Conservation (phyloP, 257 asterid genomes). For the Leonotis leonurus region DNA sequence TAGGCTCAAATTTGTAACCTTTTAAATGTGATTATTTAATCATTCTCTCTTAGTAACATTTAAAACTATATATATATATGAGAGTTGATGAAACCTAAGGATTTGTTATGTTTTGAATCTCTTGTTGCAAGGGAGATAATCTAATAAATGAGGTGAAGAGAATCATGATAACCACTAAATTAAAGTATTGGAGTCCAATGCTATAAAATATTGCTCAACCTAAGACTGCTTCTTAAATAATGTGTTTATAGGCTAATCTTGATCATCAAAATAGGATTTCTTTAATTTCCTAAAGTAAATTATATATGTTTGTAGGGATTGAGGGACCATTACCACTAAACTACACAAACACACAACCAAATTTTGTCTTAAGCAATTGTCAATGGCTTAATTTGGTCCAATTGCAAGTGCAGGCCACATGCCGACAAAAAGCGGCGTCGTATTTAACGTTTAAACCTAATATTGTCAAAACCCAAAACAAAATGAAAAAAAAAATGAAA, state of each 20-base stretch:
- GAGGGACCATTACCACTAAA: conserved; percentile 1
- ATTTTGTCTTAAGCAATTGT: conserved; percentile 11
- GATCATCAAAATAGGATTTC: not conserved
- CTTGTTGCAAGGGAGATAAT: not conserved
- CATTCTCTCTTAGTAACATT: too few species aligned
- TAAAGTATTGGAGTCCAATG: not conserved
- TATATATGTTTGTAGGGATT: not conserved
- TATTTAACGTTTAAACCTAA: not conserved
- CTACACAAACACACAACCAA: not conserved
- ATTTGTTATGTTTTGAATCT: not conserved
- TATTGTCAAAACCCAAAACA: not conserved
- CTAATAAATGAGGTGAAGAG: not conserved
- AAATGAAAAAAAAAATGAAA: too few species aligned
- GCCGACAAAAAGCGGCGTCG: conserved; percentile 7
- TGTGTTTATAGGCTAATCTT: not conserved
- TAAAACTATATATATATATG: too few species aligned
- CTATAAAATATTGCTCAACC: not conserved
- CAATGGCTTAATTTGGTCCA: not conserved
- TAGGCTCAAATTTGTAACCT: too few species aligned
- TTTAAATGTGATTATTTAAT: too few species aligned
- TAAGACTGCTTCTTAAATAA: not conserved
- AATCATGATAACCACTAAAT: not conserved
- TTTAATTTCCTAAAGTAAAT: not conserved
- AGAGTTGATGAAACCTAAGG: too few species aligned
- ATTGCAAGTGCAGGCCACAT: conserved; percentile 2